These are phyloP conservation scores for Populus alba DNA, from an alignment of 345 rosid genomes.

Conservation along the genomic window DNA sequence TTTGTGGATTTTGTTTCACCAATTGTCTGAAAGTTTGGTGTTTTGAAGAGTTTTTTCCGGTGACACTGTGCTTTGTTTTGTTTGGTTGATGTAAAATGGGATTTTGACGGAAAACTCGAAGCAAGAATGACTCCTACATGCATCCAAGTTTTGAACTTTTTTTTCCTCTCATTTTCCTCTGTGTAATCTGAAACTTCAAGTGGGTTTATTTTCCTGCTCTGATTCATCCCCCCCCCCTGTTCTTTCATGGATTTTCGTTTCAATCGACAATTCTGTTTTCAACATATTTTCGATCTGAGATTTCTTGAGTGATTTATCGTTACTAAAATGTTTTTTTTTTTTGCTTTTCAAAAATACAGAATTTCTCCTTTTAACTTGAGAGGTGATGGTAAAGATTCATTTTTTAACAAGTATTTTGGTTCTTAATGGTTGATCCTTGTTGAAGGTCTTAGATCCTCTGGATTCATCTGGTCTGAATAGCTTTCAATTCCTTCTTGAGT, in stretches of 20 bases:
- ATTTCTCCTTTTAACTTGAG: not conserved
- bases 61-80: slow-evolving; percentile 19
- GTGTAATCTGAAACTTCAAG: not conserved
- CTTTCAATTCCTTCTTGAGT: not conserved
- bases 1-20: slow-evolving; percentile 14
- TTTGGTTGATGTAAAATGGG: not conserved
- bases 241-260: slow-evolving; percentile 13
- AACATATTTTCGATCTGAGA: slow-evolving; percentile 37
- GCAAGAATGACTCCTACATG: not conserved
- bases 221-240: not conserved
- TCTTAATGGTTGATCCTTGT: slow-evolving; percentile 23
- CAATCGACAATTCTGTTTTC: slow-evolving; percentile 11
- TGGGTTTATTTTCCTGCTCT: not conserved
- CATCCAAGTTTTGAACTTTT: not conserved
- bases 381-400: not conserved
- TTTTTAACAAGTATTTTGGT: not conserved
- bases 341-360: not conserved
- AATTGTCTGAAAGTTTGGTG: slow-evolving; percentile 10
- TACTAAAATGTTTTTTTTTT: not conserved
- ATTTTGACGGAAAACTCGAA: slow-evolving; percentile 11
- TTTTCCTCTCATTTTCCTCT: not conserved
- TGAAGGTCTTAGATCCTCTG: slow-evolving; percentile 33
- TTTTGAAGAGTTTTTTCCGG: not conserved
- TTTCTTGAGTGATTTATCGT: slow-evolving; percentile 4
- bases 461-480: slow-evolving; percentile 11